Evolutionary conservation across 108 stramenopile species (phyloP), one percentile per base, ranked within the genome.

Genomic region (Skeletonema marinoi): DNA sequence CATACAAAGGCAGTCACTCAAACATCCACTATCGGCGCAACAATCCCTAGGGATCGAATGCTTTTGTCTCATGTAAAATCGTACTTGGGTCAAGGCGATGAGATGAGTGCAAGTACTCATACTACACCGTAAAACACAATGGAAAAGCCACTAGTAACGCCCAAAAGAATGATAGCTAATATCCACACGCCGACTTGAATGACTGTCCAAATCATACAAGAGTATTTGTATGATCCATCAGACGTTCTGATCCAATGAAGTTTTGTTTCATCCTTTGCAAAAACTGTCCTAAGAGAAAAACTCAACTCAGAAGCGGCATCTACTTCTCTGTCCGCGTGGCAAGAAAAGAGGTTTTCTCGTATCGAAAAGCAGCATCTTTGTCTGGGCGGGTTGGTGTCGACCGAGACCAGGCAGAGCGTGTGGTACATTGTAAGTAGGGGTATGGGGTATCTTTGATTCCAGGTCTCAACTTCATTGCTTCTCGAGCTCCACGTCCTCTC

Each of bases 161-260:
- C 44, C 10, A 9, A 3, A 2, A 46, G 3, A n/a, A 46, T 1
- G 44, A 46, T 3, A 46, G 3, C 3, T 14, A 16, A 14, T n/a
- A n/a, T n/a, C n/a, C 16, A 46, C 44, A n/a, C n/a, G n/a, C 41
- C 11, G n/a, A n/a, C n/a, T n/a, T n/a, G n/a, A n/a, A 42, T 1
- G n/a, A 42, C 30, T 14, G 67, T 68, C 67, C 44, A 68, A 12
- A 50, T 50, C 4, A 50, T 32, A 25, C 67, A 68, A 6, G 67
- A 51, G 30, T 32, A 3, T 21, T 68, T 25, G 67, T 68, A 68
- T 2, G 0, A 8, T 2, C 11, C 12, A 0, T 4, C 44, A 19
- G 13, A 51, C 31, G 48, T 32, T 1, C 31, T 3, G 11, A 25
- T 51, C 46, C 67, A 32, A 4, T 32, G 17, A 30, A 33, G 13